A percentile compares a stretch with the other conserved stretches of the same genome.
phyloP scores from a whole-genome alignment of 2,329 filamentous ascomycete genomes.

The Fonsecaea erecta region DNA sequence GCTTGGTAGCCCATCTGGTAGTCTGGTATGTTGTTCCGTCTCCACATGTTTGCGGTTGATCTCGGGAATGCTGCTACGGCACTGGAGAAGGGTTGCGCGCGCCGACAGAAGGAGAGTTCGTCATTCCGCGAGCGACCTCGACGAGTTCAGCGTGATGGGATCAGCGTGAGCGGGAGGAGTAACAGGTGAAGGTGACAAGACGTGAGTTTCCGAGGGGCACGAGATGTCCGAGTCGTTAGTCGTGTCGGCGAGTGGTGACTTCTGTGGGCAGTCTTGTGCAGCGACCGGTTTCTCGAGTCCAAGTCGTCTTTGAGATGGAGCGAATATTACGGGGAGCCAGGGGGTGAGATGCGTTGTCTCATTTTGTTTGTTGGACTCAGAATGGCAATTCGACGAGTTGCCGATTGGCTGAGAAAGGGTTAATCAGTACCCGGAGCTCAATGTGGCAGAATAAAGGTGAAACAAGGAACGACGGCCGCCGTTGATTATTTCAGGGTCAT shows the following conservation, averaged over 20 bases:
- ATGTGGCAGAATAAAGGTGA: slow-evolving; percentile 31
- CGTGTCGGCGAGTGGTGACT: not conserved
- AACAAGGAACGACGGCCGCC: slow-evolving; percentile 19
- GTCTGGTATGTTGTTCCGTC: slow-evolving; percentile 27
- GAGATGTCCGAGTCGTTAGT: not conserved
- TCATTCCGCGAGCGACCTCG: slow-evolving; percentile 19
- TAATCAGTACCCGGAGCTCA: slow-evolving; percentile 8
- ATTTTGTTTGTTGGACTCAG: slow-evolving; percentile 27
- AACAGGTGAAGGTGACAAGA: not conserved
- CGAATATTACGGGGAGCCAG: slow-evolving; percentile 12
- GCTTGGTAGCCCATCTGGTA: slow-evolving; percentile 32
- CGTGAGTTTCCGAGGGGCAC: not conserved
- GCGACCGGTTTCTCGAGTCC: not conserved
- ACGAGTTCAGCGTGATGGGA: not conserved
- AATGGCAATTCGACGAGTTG: slow-evolving; percentile 22
- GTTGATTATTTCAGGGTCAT: slow-evolving; percentile 13
- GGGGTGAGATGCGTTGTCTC: slow-evolving; percentile 10
- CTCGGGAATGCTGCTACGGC: slow-evolving; percentile 10
- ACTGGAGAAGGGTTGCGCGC: slow-evolving; percentile 15
- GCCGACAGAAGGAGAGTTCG: slow-evolving; percentile 7
- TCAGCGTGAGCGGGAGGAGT: not conserved
- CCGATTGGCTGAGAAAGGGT: slow-evolving; percentile 23
- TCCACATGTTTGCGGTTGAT: slow-evolving; percentile 26
- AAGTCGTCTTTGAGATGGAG: slow-evolving; percentile 3
- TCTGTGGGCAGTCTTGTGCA: not conserved